Conservation (phyloP, 1,284 basidiomycete genomes). For the Ganoderma boninense region DNA sequence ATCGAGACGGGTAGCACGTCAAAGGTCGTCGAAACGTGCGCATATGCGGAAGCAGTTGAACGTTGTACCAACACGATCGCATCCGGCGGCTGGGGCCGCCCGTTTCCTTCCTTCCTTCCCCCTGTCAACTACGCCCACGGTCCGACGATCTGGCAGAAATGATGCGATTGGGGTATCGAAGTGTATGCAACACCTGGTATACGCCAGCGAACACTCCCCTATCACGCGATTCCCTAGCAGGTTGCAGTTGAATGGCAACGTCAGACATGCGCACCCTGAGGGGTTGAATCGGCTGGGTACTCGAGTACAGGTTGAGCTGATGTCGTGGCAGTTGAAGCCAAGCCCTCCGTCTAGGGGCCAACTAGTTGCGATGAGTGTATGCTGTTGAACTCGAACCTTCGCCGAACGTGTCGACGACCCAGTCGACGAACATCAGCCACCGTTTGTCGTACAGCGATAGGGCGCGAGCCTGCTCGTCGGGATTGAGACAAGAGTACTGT, state of each 20-base stretch:
- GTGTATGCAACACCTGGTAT: background rate
- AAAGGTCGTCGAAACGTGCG: background rate
- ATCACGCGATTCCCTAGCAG: background rate
- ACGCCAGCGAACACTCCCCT: background rate
- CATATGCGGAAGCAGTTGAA: background rate
- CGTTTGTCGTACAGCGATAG: conserved; percentile 1
- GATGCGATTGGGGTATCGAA: background rate
- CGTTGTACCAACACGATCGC: background rate
- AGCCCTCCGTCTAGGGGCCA: background rate
- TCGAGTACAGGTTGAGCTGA: conserved; percentile 5
- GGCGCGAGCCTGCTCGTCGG: background rate
- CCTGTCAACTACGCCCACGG: background rate
- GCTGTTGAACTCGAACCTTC: conserved; percentile 1
- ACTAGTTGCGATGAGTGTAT: background rate
- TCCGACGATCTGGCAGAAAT: background rate
- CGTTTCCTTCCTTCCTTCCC: background rate
- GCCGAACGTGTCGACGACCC: conserved; percentile 4
- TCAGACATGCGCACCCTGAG: background rate
- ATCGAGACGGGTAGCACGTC: background rate
- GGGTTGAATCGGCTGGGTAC: background rate
- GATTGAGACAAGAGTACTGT: conserved; percentile 11
- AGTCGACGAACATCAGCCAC: conserved; percentile 5
- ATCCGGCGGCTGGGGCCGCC: background rate
- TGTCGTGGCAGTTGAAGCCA: background rate
- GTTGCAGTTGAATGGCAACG: background rate